Conservation (phyloP, 2,329 filamentous ascomycete genomes). For the Rutstroemia sp. region DNA sequence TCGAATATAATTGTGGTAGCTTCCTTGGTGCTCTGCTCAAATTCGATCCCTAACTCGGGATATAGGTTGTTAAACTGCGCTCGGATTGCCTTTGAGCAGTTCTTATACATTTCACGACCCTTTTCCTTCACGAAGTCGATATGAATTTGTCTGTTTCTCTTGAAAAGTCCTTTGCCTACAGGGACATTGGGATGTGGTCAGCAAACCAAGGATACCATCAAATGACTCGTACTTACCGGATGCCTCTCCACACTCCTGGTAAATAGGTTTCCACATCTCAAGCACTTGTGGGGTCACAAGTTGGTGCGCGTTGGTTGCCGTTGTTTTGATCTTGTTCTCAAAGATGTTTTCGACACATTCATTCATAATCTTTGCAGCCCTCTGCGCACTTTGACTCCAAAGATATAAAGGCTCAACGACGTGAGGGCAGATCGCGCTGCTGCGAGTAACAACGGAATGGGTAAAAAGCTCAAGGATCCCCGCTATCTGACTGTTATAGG, state of each 20-base stretch:
- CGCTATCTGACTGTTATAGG: background rate
- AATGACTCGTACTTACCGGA: slow-evolving; percentile 1
- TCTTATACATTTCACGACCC: slow-evolving; percentile 8
- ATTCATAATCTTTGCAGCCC: background rate
- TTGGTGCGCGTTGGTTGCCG: background rate
- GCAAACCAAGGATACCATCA: background rate
- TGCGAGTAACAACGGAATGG: background rate
- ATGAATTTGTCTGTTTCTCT: slow-evolving; percentile 12
- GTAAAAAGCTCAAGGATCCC: background rate
- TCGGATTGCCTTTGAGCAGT: background rate
- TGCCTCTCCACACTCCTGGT: slow-evolving; percentile 8
- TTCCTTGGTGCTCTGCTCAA: background rate
- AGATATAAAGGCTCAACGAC: background rate
- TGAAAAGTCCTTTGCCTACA: slow-evolving; percentile 11
- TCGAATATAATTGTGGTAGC: background rate
- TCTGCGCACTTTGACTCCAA: background rate
- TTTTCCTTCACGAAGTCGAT: background rate
- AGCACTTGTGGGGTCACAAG: background rate
- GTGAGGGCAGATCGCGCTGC: background rate
- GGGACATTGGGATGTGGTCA: background rate
- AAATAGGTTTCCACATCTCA: background rate
- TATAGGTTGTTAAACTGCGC: background rate
- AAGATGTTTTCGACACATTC: background rate
- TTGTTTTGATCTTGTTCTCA: background rate
- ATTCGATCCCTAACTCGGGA: background rate